Evolutionary conservation across 2,329 filamentous ascomycete species (phyloP).

Genomic region (Amylocarpus encephaloides): DNA sequence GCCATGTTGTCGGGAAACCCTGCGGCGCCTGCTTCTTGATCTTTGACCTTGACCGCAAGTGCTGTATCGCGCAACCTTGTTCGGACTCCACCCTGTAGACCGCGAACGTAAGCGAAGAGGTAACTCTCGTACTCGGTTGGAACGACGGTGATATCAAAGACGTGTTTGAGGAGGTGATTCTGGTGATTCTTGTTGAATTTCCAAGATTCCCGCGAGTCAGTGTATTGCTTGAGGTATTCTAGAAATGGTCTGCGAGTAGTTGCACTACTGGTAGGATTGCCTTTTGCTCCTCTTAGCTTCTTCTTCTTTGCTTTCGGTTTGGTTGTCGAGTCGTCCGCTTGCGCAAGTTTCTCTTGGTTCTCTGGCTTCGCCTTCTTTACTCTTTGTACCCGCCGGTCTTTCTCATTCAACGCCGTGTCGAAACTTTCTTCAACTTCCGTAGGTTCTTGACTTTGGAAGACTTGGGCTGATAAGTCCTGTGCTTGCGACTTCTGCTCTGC

Average conservation of each 20-base stretch:
- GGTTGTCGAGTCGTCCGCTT: slow-evolving; percentile 8
- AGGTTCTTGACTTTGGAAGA: slow-evolving; percentile 24
- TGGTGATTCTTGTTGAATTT: slow-evolving; percentile 97
- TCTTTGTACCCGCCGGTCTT: slow-evolving; percentile 26
- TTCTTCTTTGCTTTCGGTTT: slow-evolving; percentile 17
- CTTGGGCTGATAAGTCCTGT: slow-evolving; percentile 23
- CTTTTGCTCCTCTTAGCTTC: slow-evolving; percentile 6
- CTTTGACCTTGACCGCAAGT: slow-evolving; percentile 50
- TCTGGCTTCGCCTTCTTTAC: slow-evolving; percentile 22
- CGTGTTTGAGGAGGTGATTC: slow-evolving; percentile 74
- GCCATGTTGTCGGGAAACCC: slow-evolving; percentile 45
- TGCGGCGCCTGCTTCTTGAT: slow-evolving; percentile 43
- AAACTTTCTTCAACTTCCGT: slow-evolving; percentile 26
- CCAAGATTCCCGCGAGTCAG: slow-evolving; percentile 65
- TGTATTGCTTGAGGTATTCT: slow-evolving; percentile 71
- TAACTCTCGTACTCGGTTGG: slow-evolving; percentile 62
- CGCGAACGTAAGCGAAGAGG: slow-evolving; percentile 71
- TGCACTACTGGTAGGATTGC: background rate
- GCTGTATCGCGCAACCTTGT: slow-evolving; percentile 63
- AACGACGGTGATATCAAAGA: slow-evolving; percentile 66
- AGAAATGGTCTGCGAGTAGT: slow-evolving; percentile 54
- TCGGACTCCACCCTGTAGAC: slow-evolving; percentile 69
- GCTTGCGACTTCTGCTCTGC: slow-evolving; percentile 29
- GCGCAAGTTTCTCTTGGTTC: slow-evolving; percentile 3
- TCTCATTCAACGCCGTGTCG: slow-evolving; percentile 26